phyloP scores from a whole-genome alignment of 176 grass and related monocot species.

The Paspalum vaginatum region DNA sequence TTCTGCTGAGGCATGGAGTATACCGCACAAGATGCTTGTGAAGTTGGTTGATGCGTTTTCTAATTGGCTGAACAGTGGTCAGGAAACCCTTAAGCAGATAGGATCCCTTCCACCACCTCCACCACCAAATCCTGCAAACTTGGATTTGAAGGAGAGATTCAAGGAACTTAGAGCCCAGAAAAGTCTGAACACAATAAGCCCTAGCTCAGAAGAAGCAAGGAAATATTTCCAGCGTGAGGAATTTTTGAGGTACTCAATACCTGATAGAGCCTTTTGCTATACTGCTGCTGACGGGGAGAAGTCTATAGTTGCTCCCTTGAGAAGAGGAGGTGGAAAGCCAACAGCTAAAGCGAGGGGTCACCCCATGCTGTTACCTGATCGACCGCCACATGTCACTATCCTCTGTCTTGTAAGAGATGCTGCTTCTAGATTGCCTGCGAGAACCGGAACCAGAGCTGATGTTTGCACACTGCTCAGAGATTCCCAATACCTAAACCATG shows the following conservation, averaged over 20 bases:
- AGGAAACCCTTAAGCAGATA: conserved; percentile 98
- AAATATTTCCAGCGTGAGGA: conserved; percentile 88
- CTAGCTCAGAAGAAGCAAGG: conserved; percentile 85
- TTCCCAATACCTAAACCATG: conserved; percentile 91
- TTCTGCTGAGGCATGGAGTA: conserved; percentile 90
- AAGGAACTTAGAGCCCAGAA: conserved; percentile 98
- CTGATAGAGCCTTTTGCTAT: conserved; percentile 97
- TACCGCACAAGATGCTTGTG: conserved; percentile 99
- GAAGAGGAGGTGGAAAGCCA: conserved; percentile 94
- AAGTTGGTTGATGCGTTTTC: conserved; percentile 99
- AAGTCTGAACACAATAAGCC: conserved; percentile 91
- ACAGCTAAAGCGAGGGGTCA: conserved; percentile 98
- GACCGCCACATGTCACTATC: conserved; percentile 96
- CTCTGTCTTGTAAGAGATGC: conserved; percentile 97
- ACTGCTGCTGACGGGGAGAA: conserved; percentile 97
- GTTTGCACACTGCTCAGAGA: conserved; percentile 95
- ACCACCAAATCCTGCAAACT: conserved; percentile 73
- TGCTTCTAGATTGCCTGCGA: conserved; percentile 84
- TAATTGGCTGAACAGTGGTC: conserved; percentile 99
- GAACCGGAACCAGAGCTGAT: conserved; percentile 97
- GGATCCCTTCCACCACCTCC: conserved; percentile 91
- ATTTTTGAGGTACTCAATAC: conserved; percentile 93
- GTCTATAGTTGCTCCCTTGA: conserved; percentile 91
- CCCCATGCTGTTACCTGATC: conserved; percentile 93
- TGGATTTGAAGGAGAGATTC: conserved; percentile 94